Percentiles rank a stretch among this genome's conserved stretches.
These are phyloP conservation scores for Diaporthe vexans DNA, from an alignment of 2,329 filamentous ascomycete species.

Conservation along the genomic window DNA sequence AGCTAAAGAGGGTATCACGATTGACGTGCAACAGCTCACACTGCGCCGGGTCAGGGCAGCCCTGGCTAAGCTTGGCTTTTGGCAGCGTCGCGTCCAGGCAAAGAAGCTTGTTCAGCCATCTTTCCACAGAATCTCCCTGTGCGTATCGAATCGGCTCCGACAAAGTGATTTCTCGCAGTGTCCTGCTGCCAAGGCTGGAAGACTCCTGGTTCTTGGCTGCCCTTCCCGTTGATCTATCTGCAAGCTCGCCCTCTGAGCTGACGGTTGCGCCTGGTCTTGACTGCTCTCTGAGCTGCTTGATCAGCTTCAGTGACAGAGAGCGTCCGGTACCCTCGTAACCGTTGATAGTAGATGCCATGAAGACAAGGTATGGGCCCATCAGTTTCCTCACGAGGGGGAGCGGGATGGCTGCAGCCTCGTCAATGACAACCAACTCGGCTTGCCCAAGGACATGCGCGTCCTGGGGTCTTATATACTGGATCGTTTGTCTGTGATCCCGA, in stretches of 20 bases:
- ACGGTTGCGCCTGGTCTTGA: conserved; percentile 75
- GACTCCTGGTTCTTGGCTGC: conserved; percentile 74
- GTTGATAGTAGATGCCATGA: conserved; percentile 99
- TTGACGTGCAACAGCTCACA: conserved; percentile 96
- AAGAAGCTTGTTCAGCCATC: conserved; percentile 94
- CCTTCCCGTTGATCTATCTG: conserved; percentile 85
- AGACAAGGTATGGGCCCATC: conserved; percentile 96
- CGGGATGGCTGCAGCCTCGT: conserved; percentile 97
- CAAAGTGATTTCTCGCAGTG: conserved; percentile 91
- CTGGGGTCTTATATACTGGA: conserved; percentile 98
- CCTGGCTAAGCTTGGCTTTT: conserved; percentile 79
- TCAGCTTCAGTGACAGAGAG: conserved; percentile 94
- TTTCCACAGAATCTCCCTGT: conserved; percentile 90
- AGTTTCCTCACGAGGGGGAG: conserved; percentile 92
- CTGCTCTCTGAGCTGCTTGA: conserved; percentile 96
- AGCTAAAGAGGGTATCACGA: conserved; percentile 97
- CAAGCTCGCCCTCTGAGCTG: conserved; percentile 73
- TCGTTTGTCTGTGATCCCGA: conserved; percentile 94
- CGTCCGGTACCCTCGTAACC: conserved; percentile 98
- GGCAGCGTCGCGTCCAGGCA: conserved; percentile 95
- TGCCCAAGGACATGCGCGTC: conserved; percentile 96
- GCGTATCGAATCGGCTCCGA: conserved; percentile 96
- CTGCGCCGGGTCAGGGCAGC: conserved; percentile 89
- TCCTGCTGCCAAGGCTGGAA: conserved; percentile 73
- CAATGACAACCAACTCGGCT: conserved; percentile 94